Percentiles rank a stretch among this genome's conserved stretches.
Conservation (phyloP, 148 eudicot species). For the Euryodendron excelsum region DNA sequence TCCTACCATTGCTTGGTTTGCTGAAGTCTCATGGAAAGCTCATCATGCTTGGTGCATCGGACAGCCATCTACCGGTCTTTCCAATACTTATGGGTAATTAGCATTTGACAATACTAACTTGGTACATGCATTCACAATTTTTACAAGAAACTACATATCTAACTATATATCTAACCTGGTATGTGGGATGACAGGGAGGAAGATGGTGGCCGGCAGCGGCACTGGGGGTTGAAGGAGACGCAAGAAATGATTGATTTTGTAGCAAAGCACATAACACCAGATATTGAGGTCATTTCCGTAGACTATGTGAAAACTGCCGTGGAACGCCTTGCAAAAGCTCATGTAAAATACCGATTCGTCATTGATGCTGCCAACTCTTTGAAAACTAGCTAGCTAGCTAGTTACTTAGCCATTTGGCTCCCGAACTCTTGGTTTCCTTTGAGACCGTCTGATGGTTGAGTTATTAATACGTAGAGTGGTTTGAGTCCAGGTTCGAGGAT, state of each 20-base stretch:
- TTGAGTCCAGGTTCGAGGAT: too few relatives aligned
- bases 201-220: neutral
- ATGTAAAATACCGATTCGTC: constrained; percentile 4
- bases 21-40: constrained; percentile 14
- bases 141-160: neutral
- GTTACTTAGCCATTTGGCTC: too few relatives aligned
- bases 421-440: neutral
- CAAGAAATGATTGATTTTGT: constrained; percentile 8
- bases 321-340: neutral
- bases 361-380: constrained; percentile 3
- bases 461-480: neutral
- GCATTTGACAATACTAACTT: neutral
- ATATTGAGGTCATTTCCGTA: neutral
- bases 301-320: constrained; percentile 2
- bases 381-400: neutral
- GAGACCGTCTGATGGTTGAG: neutral
- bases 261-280: neutral
- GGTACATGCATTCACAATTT: too few relatives aligned
- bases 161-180: neutral
- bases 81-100: neutral
- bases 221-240: constrained; percentile 3
- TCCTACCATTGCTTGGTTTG: neutral
- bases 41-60: neutral
- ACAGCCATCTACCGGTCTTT: neutral
- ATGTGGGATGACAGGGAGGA: neutral